Evolutionary conservation across 1,284 basidiomycete genomes (phyloP), one percentile per base, ranked within the genome.

Genomic region (Puccinia novopanici): DNA sequence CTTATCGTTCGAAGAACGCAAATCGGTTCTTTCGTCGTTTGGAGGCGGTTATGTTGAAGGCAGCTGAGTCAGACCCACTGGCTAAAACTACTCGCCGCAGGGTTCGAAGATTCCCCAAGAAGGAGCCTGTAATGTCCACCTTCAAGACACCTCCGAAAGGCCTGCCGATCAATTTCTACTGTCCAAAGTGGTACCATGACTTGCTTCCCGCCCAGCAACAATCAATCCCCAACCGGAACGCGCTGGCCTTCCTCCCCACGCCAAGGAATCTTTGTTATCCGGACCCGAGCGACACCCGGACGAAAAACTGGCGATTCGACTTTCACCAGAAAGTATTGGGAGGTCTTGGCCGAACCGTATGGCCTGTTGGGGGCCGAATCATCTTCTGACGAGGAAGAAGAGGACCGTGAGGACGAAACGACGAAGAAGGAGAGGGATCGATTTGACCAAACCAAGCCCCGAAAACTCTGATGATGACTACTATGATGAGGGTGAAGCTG

Each of bases 111-210:
- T 68, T 77, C 40, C 75, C 75, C n/a, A 67, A 48, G 34, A 34
- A 34, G 19, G 30, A 0, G 0, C 75, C 75, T 22, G 1, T 50
- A 15, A 19, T 15, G 17, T 77, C 75, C 19, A 50, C 8, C 34
- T 77, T 22, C 48, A 77, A 22, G 5, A 12, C 22, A 12, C 63
- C 75, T 19, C 75, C 75, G 34, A 68, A 34, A 19, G 50, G 50
- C 19, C 37, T 77, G n/a, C 75, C 75, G 2, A 65, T 77, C 30
- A 42, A 77, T 27, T 77, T 77, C 52, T 77, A 77, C n/a, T 10
- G 54, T 30, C 61, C 30, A 1, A 67, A 4, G 3, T 77, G 75
- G 75, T 77, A 50, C 63, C 27, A 68, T 3, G 8, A 68, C 0
- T 42, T 77, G 3, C 1, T 19, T 8, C 61, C 45, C 34, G 37